Evolutionary conservation across 176 grass and related monocot species (phyloP).

Genomic region (Sorghum bicolor): Sorghum_bicolor_NCBIv3 NC_012876.2:63757001-63757500

Average conservation of each 20-base stretch:
- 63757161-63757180: conserved; percentile 8
- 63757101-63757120: conserved; percentile 10
- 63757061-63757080: not conserved
- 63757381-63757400: not conserved
- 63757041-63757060: not conserved
- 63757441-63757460: not conserved
- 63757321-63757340: not conserved
- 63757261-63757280: not conserved
- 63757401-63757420: too few relatives aligned
- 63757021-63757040: not conserved
- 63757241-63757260: not conserved
- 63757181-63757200: not conserved
- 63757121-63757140: not conserved
- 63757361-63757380: conserved; percentile 11
- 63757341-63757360: conserved; percentile 8
- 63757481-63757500: not conserved
- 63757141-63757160: not conserved
- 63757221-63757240: not conserved
- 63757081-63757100: conserved; percentile 5
- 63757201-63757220: conserved; percentile 1
- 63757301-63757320: not conserved
- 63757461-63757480: not conserved
- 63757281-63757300: not conserved
- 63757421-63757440: too few relatives aligned
- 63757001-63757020: conserved; percentile 2